Conservation (phyloP, 805 yeast genomes). For the Saturnispora quitensis region DNA sequence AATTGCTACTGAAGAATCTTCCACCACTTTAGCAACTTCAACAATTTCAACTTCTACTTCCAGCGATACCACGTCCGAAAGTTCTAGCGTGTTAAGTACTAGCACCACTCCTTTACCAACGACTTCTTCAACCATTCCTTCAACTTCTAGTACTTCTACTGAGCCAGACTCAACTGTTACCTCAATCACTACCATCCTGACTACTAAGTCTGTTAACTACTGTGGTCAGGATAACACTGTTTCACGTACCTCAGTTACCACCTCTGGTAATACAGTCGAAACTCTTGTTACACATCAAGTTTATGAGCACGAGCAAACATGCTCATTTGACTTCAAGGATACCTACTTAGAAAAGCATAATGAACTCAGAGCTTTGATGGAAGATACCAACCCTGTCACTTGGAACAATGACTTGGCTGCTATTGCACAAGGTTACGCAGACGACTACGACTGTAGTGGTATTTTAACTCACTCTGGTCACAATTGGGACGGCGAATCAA, state of each 20-base stretch:
- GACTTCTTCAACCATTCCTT: not conserved
- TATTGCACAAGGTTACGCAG: slow-evolving; percentile 52
- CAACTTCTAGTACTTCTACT: slow-evolving; percentile 16
- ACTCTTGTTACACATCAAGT: not conserved
- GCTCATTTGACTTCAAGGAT: slow-evolving; percentile 28
- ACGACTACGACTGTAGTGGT: slow-evolving; percentile 46
- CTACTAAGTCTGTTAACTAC: slow-evolving; percentile 10
- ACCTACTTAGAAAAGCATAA: slow-evolving; percentile 55
- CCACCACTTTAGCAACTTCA: slow-evolving; percentile 11
- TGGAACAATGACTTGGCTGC: slow-evolving; percentile 49
- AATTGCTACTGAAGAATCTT: slow-evolving; percentile 4
- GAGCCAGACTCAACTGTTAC: slow-evolving; percentile 8
- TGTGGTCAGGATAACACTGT: slow-evolving; percentile 7
- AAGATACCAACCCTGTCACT: slow-evolving; percentile 34
- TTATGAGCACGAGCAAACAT: slow-evolving; percentile 3
- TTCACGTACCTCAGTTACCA: not conserved
- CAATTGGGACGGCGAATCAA: slow-evolving; percentile 32
- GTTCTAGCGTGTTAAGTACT: slow-evolving; percentile 1
- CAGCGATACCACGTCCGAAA: not conserved
- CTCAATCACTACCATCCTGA: slow-evolving; percentile 5
- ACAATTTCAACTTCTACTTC: slow-evolving; percentile 7
- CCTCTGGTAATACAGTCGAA: not conserved
- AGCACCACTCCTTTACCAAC: slow-evolving; percentile 18
- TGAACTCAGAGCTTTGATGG: slow-evolving; percentile 42
- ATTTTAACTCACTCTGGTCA: slow-evolving; percentile 54